phyloP scores from a whole-genome alignment of 2,329 filamentous ascomycete species.

The Colletotrichum sp. region DNA sequence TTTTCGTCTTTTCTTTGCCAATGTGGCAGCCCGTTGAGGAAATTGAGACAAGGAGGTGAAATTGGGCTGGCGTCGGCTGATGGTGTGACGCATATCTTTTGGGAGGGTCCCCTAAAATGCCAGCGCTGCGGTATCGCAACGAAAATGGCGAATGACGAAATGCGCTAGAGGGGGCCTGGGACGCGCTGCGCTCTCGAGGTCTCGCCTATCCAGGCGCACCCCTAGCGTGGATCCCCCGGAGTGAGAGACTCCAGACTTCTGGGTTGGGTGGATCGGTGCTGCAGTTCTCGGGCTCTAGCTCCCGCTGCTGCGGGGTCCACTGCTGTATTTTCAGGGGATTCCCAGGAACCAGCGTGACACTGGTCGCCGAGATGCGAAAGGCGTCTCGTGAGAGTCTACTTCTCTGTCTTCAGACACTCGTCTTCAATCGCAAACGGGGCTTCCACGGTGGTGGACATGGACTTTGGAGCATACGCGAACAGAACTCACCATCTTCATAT shows the following conservation, averaged over 20 bases:
- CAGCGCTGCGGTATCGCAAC: conserved; percentile 10
- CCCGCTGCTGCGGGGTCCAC: conserved; percentile 2
- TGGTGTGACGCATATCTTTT: not conserved
- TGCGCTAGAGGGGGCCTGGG: conserved; percentile 1
- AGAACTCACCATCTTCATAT: conserved; percentile 14
- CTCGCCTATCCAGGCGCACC: not conserved
- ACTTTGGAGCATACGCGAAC: not conserved
- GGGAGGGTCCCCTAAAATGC: not conserved
- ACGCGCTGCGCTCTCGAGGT: not conserved
- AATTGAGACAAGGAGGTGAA: not conserved
- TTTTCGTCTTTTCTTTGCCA: not conserved
- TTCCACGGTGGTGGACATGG: not conserved
- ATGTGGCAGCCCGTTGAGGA: not conserved
- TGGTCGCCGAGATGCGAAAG: not conserved
- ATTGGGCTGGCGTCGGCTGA: not conserved
- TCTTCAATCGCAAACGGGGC: not conserved
- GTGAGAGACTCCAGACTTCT: not conserved
- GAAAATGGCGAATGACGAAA: conserved; percentile 22
- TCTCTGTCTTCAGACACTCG: not conserved
- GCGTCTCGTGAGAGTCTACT: not conserved
- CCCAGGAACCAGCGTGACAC: not conserved
- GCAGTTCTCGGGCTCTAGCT: conserved; percentile 8
- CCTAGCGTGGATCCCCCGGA: conserved; percentile 12
- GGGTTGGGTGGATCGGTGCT: conserved; percentile 8
- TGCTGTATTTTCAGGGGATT: conserved; percentile 1